Percentiles rank a stretch among this genome's conserved stretches.
Evolutionary conservation across 1,284 basidiomycete genomes (phyloP).

Genomic region (Apiotrichum sp.): DNA sequence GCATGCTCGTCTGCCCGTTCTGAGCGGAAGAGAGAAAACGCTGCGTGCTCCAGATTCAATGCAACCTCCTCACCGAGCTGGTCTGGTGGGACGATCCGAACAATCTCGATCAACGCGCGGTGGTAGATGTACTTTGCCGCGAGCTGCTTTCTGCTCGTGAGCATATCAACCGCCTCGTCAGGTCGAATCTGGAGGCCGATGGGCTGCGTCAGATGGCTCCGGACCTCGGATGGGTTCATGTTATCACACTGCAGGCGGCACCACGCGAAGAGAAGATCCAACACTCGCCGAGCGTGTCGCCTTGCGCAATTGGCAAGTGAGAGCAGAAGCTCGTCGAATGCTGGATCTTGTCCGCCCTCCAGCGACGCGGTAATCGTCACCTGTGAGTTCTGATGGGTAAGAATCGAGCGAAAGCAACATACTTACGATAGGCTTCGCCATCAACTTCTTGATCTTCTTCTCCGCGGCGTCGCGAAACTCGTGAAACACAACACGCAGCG

Average conservation of each 20-base stretch:
- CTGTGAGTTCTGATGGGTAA: constrained; percentile 57
- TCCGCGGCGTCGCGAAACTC: constrained; percentile 73
- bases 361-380: constrained; percentile 61
- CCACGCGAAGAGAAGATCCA: constrained; percentile 86
- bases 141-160: constrained; percentile 68
- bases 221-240: constrained; percentile 51
- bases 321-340: constrained; percentile 71
- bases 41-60: constrained; percentile 71
- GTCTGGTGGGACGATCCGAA: constrained; percentile 66
- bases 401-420: background rate
- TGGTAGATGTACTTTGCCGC: constrained; percentile 84
- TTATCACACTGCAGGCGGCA: constrained; percentile 66
- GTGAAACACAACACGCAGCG: constrained; percentile 76
- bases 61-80: constrained; percentile 70
- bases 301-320: constrained; percentile 82
- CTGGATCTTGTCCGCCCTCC: constrained; percentile 63
- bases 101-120: constrained; percentile 69
- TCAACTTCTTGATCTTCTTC: constrained; percentile 64
- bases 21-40: constrained; percentile 74
- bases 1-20: constrained; percentile 56
- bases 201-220: constrained; percentile 34
- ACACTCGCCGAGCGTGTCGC: constrained; percentile 73
- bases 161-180: constrained; percentile 55
- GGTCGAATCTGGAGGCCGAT: constrained; percentile 36
- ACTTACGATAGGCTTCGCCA: constrained; percentile 63